Conservation (phyloP, 306 rosid species). For the Luffa acutangula region DNA sequence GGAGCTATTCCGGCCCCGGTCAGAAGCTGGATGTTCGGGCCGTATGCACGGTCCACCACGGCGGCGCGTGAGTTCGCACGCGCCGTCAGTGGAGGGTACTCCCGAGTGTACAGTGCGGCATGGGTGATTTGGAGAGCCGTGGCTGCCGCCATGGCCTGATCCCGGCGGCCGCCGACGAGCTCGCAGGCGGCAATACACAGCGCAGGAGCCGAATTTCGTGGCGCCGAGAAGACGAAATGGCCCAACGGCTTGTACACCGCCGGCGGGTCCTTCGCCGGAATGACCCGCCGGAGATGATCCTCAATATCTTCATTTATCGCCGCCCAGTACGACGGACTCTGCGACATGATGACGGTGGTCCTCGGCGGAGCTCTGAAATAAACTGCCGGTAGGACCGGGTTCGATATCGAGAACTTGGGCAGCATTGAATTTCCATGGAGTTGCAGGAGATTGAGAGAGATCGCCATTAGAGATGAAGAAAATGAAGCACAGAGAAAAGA, state of each 20-base stretch:
- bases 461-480: conserved; percentile 18
- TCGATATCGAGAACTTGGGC: conserved; percentile 7
- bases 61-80: background rate
- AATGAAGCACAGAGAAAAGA: background rate
- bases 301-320: conserved; percentile 41
- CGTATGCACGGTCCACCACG: background rate
- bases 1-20: conserved; percentile 38
- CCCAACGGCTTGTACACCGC: conserved; percentile 57
- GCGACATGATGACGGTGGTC: conserved; percentile 11
- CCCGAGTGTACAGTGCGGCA: conserved; percentile 25
- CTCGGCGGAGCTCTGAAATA: conserved; percentile 4
- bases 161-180: conserved; percentile 40
- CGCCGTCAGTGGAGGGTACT: conserved; percentile 27
- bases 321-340: conserved; percentile 19
- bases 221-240: conserved; percentile 29
- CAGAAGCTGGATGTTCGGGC: conserved; percentile 37
- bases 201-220: conserved; percentile 42
- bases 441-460: conserved; percentile 3
- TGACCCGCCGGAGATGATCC: conserved; percentile 36
- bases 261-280: conserved; percentile 40
- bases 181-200: conserved; percentile 63
- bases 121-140: conserved; percentile 39
- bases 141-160: conserved; percentile 52
- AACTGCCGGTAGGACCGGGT: conserved; percentile 1
- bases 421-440: background rate